These are phyloP conservation scores for Sclerotinia trifoliorum DNA, from an alignment of 2,329 filamentous ascomycete species.

Conservation along the genomic window DNA sequence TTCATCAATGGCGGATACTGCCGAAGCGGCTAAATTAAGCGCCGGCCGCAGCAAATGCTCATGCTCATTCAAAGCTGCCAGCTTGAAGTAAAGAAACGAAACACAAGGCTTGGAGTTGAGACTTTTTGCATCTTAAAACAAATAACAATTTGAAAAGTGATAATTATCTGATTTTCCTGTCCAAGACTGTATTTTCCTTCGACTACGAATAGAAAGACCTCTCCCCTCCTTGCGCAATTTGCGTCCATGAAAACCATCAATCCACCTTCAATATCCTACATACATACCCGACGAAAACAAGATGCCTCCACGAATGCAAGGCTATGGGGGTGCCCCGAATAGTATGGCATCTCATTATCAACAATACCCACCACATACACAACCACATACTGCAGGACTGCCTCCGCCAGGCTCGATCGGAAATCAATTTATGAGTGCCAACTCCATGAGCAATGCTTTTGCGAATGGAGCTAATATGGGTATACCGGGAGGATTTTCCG, in stretches of 20 bases:
- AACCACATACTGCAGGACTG: conserved; percentile 48
- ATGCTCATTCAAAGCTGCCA: conserved; percentile 14
- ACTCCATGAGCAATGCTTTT: conserved; percentile 37
- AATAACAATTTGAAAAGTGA: conserved; percentile 11
- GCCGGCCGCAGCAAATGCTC: neutral
- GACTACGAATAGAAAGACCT: neutral
- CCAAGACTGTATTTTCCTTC: conserved; percentile 1
- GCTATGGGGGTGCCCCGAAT: conserved; percentile 39
- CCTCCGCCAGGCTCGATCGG: conserved; percentile 63
- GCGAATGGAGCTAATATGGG: conserved; percentile 53
- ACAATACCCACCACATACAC: conserved; percentile 47
- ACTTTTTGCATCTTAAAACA: conserved; percentile 12
- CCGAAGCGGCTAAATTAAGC: conserved; percentile 19
- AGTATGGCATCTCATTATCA: conserved; percentile 44
- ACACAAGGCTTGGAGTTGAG: conserved; percentile 13
- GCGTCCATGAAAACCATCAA: conserved; percentile 40
- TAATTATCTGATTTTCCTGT: conserved; percentile 8
- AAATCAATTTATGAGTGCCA: conserved; percentile 55
- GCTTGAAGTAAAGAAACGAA: conserved; percentile 18
- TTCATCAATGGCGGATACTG: neutral
- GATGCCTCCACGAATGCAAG: conserved; percentile 41
- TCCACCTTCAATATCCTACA: conserved; percentile 36
- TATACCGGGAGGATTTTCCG: conserved; percentile 55
- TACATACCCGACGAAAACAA: conserved; percentile 37
- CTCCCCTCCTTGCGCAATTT: conserved; percentile 27